Base-by-base conservation (phyloP, 2,329 filamentous ascomycete genomes). In the Fusarium setosum region DNA sequence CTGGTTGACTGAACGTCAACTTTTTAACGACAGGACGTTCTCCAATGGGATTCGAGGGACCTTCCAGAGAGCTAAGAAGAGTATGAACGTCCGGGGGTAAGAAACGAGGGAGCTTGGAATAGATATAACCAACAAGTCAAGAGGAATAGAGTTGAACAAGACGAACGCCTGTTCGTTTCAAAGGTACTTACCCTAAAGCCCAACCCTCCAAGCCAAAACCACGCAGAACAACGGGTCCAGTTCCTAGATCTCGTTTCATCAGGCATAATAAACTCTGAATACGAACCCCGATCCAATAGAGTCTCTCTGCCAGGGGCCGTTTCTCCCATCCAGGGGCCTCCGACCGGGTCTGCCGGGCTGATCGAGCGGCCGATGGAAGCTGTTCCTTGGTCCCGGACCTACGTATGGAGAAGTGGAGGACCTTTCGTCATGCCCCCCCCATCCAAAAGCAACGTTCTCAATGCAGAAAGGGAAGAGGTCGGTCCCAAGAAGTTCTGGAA, bases 391-490 rank as follows among this genome's bases (percentile, higher is more conserved):
- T 26, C 24, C 37, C 52, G n/a, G n/a, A n/a, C n/a, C n/a, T n/a
- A n/a, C n/a, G 23, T 2, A 48, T 45, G 51, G 51, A 54, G 51
- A 54, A 54, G 40, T 54, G 40, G 52, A 55, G 41, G 41, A 49
- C 32, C 17, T 47, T 31, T 55, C 52, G 52, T 47, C 52, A 49
- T 55, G 52, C 18, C n/a, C 51, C 37, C 34, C 17, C 37, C 15
- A 8, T n/a, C 13, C 23, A 13, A 21, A 11, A 20, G n/a, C 21
- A 31, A 23, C 37, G 11, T 21, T 31, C 29, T 26, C 24, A n/a
- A 18, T n/a, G 17, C 17, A 17, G 6, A 13, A 53, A 23, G 29
- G 23, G 35, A 44, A 31, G 45, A 32, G n/a, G n/a, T n/a, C n/a
- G n/a, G 11, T 13, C 12, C n/a, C 8, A 7, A 21, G 26, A 45